Conservation (phyloP, 176 grass and related monocot genomes). For the Panicum miliaceum region DNA sequence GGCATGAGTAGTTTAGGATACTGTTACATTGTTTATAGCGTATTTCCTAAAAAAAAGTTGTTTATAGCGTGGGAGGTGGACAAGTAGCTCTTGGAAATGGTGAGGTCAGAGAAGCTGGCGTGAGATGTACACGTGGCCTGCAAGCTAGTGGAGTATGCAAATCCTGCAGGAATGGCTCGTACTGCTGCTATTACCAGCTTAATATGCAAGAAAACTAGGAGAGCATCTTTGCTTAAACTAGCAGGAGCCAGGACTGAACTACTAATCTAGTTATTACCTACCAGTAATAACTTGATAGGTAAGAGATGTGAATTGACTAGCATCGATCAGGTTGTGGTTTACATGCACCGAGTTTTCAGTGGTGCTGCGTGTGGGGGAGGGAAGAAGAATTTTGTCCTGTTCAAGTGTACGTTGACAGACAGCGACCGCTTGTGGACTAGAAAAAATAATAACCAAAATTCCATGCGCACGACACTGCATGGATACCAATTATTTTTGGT, state of each 20-base stretch:
- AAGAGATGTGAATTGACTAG: neutral
- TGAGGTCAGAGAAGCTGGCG: conserved; percentile 25
- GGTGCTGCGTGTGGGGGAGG: conserved; percentile 21
- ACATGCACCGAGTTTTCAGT: neutral
- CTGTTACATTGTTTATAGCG: conserved; percentile 16
- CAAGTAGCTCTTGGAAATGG: conserved; percentile 12
- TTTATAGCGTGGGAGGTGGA: conserved; percentile 6
- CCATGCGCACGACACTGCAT: neutral
- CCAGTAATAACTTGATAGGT: neutral
- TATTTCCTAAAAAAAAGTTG: too few relatives aligned
- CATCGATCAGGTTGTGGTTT: neutral
- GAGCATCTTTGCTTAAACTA: neutral
- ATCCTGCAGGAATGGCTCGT: neutral
- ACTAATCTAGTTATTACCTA: neutral
- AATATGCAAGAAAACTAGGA: neutral
- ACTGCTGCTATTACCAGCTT: neutral
- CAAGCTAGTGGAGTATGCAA: neutral
- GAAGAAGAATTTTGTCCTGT: neutral
- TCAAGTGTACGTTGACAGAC: conserved; percentile 12
- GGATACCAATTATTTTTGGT: neutral
- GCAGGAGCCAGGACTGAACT: too few relatives aligned
- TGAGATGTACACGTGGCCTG: neutral
- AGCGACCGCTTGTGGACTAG: neutral
- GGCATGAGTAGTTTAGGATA: neutral
- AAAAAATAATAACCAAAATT: neutral